Evolutionary conservation across 352 stramenopile species (phyloP), one percentile per base, ranked within the genome.

Genomic region (Globisporangium acanthophoron): DNA sequence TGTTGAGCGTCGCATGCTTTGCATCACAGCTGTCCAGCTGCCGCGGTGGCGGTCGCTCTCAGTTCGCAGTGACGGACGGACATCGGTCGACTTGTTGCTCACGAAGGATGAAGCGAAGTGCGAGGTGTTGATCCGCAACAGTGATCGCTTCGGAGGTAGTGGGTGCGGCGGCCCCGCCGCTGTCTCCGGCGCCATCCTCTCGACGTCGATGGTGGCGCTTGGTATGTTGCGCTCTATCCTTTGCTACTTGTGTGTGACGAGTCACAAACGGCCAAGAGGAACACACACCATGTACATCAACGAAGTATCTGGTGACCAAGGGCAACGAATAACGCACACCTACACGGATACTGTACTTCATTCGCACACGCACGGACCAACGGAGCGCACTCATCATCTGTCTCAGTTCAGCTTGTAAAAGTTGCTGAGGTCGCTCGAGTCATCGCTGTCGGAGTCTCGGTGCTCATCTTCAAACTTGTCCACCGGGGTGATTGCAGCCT

Each of bases 41-140:
- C n/a, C 12, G 12, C 50, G 50, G 4, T 15, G 18, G 7, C 7
- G 24, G 24, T 27, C 27, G 29, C 24, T 45, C 15, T 56, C 44
- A 1, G 33, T 29, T 8, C 20, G 24, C 8, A 9, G 8, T 27
- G 12, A 39, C n/a, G n/a, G 44, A 5, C 47, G 56, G 16, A 45
- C 16, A n/a, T 46, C 48, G 35, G 49, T 40, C 2, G 56, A 61
- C 39, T 61, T 61, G 37, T 51, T 49, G n/a, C 48, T 61, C 4
- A 13, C 12, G 20, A 33, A 45, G 3, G 56, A 61, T 3, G n/a
- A 20, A 1, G 11, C 47, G 3, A 56, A 5, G 29, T 27, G 48
- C 47, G 39, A 13, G 0, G 56, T 55, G 40, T 61, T 39, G 11
- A 35, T 29, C 24, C 48, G 39, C 16, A 56, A 56, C 31, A 51